Conservation (phyloP, 768 basidiomycete species). For the Sarcomyxa edulis region DNA sequence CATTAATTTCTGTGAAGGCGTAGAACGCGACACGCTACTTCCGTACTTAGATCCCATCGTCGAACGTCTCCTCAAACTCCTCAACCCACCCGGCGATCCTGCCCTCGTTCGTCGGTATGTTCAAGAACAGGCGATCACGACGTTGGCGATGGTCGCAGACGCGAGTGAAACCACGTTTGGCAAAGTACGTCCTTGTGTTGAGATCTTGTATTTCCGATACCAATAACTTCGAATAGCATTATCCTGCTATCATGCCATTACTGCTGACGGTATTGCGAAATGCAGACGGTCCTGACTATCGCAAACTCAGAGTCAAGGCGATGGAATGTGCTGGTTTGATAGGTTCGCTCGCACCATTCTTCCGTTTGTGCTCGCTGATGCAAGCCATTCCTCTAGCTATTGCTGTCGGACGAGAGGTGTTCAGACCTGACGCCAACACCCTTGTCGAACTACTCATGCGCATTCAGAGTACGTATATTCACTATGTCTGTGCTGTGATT, state of each 20-base stretch:
- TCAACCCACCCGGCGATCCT: slow-evolving; percentile 48
- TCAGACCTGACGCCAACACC: slow-evolving; percentile 66
- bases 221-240: slow-evolving; percentile 47
- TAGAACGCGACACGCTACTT: slow-evolving; percentile 63
- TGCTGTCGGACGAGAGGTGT: slow-evolving; percentile 78
- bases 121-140: slow-evolving; percentile 85
- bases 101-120: slow-evolving; percentile 54
- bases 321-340: slow-evolving; percentile 91
- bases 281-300: slow-evolving; percentile 61
- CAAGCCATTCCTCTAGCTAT: slow-evolving; percentile 53
- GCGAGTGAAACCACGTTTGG: slow-evolving; percentile 75
- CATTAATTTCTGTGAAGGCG: slow-evolving; percentile 90
- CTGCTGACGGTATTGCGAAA: slow-evolving; percentile 71
- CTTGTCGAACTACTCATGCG: slow-evolving; percentile 70
- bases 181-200: slow-evolving; percentile 38
- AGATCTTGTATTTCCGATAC: background rate
- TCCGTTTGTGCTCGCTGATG: background rate
- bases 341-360: slow-evolving; percentile 39
- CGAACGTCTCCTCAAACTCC: slow-evolving; percentile 59
- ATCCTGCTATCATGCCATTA: slow-evolving; percentile 75
- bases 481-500: background rate
- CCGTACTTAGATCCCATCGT: slow-evolving; percentile 82
- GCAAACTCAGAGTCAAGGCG: slow-evolving; percentile 70
- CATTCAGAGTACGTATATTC: slow-evolving; percentile 66
- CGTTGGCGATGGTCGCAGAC: slow-evolving; percentile 85